Evolutionary conservation across 176 grass and related monocot genomes (phyloP).

Genomic region (Phyllostachys edulis): DNA sequence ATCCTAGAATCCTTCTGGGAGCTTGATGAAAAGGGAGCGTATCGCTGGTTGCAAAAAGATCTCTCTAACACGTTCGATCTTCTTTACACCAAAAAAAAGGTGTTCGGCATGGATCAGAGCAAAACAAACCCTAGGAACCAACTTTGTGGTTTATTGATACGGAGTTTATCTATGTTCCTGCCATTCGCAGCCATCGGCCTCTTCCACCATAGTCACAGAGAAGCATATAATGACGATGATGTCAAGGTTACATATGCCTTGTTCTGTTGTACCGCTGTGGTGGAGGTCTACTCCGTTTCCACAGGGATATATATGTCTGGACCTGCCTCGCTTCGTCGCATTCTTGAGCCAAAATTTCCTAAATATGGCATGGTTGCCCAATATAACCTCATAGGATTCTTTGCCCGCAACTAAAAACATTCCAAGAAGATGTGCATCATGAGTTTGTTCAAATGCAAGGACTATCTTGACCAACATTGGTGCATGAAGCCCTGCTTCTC

Average conservation of each 20-base stretch:
- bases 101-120: too few species aligned
- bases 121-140: too few species aligned
- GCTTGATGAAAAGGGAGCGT: neutral
- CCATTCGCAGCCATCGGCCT: neutral
- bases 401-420: neutral
- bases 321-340: too few species aligned
- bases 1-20: neutral
- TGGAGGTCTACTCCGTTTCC: neutral
- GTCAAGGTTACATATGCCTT: slow-evolving; percentile 15
- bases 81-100: slow-evolving; percentile 16
- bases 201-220: neutral
- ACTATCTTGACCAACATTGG: neutral
- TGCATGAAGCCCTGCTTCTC: neutral
- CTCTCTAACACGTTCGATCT: neutral
- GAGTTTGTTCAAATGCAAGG: neutral
- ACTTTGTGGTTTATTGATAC: neutral
- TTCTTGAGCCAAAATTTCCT: too few species aligned
- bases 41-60: neutral
- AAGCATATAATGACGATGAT: neutral
- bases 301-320: too few species aligned
- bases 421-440: neutral
- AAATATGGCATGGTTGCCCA: neutral
- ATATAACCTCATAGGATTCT: neutral
- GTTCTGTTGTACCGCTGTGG: neutral
- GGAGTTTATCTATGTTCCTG: neutral